Percentiles rank a stretch among this genome's conserved stretches.
These are phyloP conservation scores for Aspergillus panamensis DNA, from an alignment of 495 filamentous ascomycete genomes.

Conservation along the genomic window DNA sequence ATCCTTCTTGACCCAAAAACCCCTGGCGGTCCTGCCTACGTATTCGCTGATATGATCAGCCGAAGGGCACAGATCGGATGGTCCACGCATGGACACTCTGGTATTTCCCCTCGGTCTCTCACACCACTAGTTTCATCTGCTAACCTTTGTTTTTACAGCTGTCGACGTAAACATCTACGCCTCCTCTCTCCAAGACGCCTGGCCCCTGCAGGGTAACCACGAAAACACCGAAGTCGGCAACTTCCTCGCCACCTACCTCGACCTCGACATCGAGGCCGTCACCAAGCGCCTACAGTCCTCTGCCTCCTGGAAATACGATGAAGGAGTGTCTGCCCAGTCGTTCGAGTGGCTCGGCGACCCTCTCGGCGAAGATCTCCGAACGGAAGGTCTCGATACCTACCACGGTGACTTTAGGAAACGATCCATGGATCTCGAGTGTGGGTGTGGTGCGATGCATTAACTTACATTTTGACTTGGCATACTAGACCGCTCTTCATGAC, in stretches of 20 bases:
- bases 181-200: conserved; percentile 46
- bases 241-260: conserved; percentile 76
- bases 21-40: conserved; percentile 41
- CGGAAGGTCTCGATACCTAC: conserved; percentile 45
- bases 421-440: conserved; percentile 33
- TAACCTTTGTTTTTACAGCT: conserved; percentile 33
- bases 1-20: conserved; percentile 53
- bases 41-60: conserved; percentile 84
- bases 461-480: neutral
- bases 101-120: conserved; percentile 20
- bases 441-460: conserved; percentile 38
- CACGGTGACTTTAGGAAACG: conserved; percentile 50
- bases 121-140: neutral
- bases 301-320: conserved; percentile 20
- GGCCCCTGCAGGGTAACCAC: conserved; percentile 70
- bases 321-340: conserved; percentile 2
- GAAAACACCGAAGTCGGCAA: conserved; percentile 91
- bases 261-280: conserved; percentile 69
- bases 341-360: conserved; percentile 45
- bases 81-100: conserved; percentile 86
- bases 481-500: neutral
- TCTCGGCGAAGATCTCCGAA: conserved; percentile 33
- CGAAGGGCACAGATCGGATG: conserved; percentile 86
- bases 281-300: conserved; percentile 70
- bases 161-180: conserved; percentile 93